phyloP scores from a whole-genome alignment of 1,284 basidiomycete species.

The Cystobasidium pallidum region DNA sequence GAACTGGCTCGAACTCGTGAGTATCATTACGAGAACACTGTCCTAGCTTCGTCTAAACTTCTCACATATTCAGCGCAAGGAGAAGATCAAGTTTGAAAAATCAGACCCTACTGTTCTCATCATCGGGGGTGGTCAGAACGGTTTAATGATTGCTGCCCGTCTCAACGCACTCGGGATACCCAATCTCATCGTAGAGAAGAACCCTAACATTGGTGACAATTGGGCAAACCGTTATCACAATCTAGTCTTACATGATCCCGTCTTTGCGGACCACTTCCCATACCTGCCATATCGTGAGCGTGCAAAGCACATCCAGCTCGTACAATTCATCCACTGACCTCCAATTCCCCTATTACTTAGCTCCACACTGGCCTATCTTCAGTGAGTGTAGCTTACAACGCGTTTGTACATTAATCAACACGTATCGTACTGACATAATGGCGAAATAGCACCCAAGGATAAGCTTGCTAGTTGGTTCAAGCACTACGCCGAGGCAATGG shows the following conservation, averaged over 20 bases:
- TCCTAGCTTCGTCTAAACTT: background rate
- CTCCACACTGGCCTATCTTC: slow-evolving; percentile 50
- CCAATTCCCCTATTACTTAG: background rate
- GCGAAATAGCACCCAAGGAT: slow-evolving; percentile 50
- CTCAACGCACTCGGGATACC: slow-evolving; percentile 53
- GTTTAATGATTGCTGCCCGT: slow-evolving; percentile 54
- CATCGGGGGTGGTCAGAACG: slow-evolving; percentile 55
- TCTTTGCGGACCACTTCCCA: slow-evolving; percentile 51
- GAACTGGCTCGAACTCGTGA: slow-evolving; percentile 51
- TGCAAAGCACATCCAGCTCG: too few relatives aligned
- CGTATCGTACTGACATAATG: background rate
- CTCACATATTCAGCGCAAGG: slow-evolving; percentile 12
- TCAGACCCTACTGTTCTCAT: slow-evolving; percentile 51
- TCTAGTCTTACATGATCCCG: slow-evolving; percentile 53
- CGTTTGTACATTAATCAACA: background rate
- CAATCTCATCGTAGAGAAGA: slow-evolving; percentile 54
- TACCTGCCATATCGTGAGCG: slow-evolving; percentile 41
- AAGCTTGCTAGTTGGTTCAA: slow-evolving; percentile 56
- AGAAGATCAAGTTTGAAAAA: slow-evolving; percentile 48
- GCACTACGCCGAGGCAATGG: slow-evolving; percentile 53
- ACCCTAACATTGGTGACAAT: slow-evolving; percentile 50
- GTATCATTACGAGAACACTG: background rate
- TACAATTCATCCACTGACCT: background rate
- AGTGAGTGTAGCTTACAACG: slow-evolving; percentile 10
- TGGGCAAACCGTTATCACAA: slow-evolving; percentile 53